Conservation (phyloP, 1,139 yeast genomes). For the Groenewaldozyma auringiensis region DNA sequence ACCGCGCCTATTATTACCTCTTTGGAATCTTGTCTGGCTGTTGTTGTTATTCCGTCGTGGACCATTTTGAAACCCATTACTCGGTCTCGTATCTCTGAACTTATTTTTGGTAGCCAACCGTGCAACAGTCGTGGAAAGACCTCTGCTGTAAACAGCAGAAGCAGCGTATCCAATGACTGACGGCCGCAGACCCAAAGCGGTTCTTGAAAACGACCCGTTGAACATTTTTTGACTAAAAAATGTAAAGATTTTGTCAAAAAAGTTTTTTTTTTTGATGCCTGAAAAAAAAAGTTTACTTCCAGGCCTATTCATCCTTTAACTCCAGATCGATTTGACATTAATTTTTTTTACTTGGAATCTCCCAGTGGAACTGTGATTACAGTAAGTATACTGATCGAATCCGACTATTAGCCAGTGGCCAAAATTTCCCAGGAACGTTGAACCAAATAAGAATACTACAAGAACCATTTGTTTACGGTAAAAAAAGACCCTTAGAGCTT, state of each 20-base stretch:
- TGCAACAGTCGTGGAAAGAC: too few relatives aligned
- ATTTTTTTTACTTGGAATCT: not conserved
- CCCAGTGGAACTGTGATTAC: not conserved
- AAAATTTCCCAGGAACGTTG: too few relatives aligned
- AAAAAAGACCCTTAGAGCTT: too few relatives aligned
- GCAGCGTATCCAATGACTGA: too few relatives aligned
- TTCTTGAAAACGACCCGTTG: too few relatives aligned
- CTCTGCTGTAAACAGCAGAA: too few relatives aligned
- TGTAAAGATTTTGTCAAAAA: not conserved
- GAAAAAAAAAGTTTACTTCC: not conserved
- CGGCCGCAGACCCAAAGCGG: too few relatives aligned
- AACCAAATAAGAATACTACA: too few relatives aligned
- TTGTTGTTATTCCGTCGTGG: not conserved
- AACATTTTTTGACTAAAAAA: not conserved
- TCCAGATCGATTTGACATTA: not conserved
- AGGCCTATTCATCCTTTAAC: not conserved
- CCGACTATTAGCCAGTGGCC: too few relatives aligned
- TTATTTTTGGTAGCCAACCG: not conserved
- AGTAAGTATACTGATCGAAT: not conserved
- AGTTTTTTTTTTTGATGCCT: too few relatives aligned
- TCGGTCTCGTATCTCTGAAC: not conserved
- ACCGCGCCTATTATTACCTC: not conserved
- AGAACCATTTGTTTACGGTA: too few relatives aligned
- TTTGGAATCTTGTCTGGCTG: slow-evolving; percentile 3
- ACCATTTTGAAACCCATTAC: too few relatives aligned